Conservation (phyloP, 768 basidiomycete genomes). For the Pleurotus cornucopiae region DNA sequence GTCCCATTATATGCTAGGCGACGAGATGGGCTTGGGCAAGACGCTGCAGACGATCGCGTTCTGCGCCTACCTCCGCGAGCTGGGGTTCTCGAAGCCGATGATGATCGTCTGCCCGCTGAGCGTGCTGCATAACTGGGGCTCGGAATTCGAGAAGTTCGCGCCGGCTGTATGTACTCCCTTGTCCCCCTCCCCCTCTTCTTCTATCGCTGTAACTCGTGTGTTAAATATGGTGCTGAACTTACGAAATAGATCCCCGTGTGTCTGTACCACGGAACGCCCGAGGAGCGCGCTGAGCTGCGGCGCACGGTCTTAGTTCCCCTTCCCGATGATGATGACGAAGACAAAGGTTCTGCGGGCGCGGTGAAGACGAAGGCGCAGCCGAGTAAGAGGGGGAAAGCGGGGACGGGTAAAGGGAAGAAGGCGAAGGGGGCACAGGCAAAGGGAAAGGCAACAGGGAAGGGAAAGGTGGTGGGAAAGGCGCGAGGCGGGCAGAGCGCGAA, state of each 20-base stretch:
- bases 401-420: constrained; percentile 16
- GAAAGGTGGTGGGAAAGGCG: not conserved
- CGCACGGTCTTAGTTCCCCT: constrained; percentile 47
- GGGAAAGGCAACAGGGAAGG: constrained; percentile 9
- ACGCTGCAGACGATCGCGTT: constrained; percentile 96
- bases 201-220: no score
- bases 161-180: constrained; percentile 49
- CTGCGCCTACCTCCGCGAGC: constrained; percentile 81
- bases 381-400: not conserved
- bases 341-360: not conserved
- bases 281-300: constrained; percentile 77
- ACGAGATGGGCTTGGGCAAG: constrained; percentile 30
- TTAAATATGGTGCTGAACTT: not conserved
- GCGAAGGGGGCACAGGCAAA: constrained; percentile 8
- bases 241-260: constrained; percentile 71
- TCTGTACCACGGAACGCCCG: constrained; percentile 86
- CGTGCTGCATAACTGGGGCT: constrained; percentile 88
- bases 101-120: constrained; percentile 91
- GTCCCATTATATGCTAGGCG: not conserved
- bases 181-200: not conserved
- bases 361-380: constrained; percentile 2
- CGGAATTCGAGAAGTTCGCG: constrained; percentile 82
- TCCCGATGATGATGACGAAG: constrained; percentile 19
- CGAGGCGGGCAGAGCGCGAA: not conserved
- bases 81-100: constrained; percentile 68